Evolutionary conservation across 1,284 basidiomycete genomes (phyloP).

Genomic region (Salmacisia buchloeana): DNA sequence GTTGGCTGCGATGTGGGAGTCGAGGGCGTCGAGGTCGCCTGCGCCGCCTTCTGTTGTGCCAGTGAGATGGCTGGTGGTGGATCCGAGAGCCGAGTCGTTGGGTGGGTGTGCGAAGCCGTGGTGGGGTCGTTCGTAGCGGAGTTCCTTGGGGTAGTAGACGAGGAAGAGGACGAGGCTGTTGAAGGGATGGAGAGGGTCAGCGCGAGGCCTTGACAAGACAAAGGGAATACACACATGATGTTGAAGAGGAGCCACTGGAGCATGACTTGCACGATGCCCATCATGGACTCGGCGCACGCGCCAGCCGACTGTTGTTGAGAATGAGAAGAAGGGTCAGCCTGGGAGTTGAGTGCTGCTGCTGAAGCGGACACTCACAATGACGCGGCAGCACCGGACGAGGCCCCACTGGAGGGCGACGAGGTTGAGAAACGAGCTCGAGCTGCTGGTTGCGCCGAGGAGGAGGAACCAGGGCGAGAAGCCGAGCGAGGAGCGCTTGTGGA

Average conservation of each 20-base stretch:
- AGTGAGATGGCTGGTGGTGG: background rate
- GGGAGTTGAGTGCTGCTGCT: no score
- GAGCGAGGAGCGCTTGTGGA: conserved; percentile 65
- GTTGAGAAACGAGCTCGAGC: conserved; percentile 51
- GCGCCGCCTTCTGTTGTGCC: conserved; percentile 21
- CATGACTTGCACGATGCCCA: conserved; percentile 76
- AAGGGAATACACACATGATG: conserved; percentile 62
- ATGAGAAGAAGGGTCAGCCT: no score
- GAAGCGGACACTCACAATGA: conserved; percentile 11
- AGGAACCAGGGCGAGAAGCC: conserved; percentile 89
- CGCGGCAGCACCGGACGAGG: conserved; percentile 71
- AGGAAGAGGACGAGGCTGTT: conserved; percentile 79
- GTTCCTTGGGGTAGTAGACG: conserved; percentile 78
- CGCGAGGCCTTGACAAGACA: conserved; percentile 12
- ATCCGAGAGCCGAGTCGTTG: conserved; percentile 1
- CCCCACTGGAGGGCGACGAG: conserved; percentile 78
- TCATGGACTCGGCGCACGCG: conserved; percentile 72
- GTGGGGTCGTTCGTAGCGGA: conserved; percentile 60
- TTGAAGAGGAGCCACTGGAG: conserved; percentile 82
- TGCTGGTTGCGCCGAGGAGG: conserved; percentile 74
- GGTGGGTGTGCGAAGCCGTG: conserved; percentile 20
- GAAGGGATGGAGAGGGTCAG: background rate
- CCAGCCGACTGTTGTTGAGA: conserved; percentile 59
- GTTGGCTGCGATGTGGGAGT: conserved; percentile 44
- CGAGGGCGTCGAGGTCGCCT: conserved; percentile 42